These are phyloP conservation scores for Beta lomatogona DNA, from an alignment of 179 eudicot species.

Conservation along the genomic window DNA sequence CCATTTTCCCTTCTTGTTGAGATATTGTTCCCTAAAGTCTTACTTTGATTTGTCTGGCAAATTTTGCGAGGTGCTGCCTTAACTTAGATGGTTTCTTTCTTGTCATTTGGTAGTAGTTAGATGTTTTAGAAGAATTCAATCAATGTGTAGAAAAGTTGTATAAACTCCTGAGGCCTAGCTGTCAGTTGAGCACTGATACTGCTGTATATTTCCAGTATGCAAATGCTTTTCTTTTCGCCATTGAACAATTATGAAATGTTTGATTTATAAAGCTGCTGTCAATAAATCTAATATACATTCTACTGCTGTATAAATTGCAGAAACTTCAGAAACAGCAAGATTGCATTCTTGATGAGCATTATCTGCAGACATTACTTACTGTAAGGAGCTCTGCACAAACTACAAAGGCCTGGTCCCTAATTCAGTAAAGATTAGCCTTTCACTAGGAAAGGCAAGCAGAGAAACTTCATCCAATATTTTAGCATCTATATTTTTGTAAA, in stretches of 20 bases:
- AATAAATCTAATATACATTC: background rate
- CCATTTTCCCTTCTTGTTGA: too few relatives aligned
- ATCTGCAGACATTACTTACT: constrained; percentile 89
- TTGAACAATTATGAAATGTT: background rate
- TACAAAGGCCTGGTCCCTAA: too few relatives aligned
- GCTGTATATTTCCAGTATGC: too few relatives aligned
- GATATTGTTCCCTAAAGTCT: background rate
- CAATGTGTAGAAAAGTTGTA: background rate
- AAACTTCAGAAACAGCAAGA: constrained; percentile 86
- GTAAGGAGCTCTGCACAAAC: constrained; percentile 42
- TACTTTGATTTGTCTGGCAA: background rate
- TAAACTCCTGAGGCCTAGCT: too few relatives aligned
- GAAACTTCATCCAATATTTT: too few relatives aligned
- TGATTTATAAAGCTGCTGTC: too few relatives aligned
- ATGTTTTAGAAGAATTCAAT: background rate
- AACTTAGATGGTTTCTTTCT: background rate
- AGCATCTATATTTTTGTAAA: too few relatives aligned
- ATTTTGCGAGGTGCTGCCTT: background rate
- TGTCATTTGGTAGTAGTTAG: background rate
- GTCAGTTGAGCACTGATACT: too few relatives aligned
- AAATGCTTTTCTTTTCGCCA: background rate
- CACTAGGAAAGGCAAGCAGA: too few relatives aligned
- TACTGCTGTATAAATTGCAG: constrained; percentile 31
- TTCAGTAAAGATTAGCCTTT: too few relatives aligned
- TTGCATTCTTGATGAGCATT: constrained; percentile 99